Evolutionary conservation across 148 eudicot species (phyloP).

Genomic region (Hydrangea macrophylla): DNA sequence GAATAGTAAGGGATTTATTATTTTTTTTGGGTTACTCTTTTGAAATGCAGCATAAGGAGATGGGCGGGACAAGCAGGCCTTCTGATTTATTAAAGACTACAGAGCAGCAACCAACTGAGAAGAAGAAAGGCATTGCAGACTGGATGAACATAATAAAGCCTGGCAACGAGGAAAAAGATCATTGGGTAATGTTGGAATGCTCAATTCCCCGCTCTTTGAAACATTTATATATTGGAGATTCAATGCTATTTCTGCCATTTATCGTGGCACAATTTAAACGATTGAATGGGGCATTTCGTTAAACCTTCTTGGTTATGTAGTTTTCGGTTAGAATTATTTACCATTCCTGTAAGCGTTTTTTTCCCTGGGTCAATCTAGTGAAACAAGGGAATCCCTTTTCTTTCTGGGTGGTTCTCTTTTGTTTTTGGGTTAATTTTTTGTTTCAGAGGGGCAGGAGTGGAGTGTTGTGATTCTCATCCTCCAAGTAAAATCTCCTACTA

Average conservation of each 20-base stretch:
- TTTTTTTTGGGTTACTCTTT: background rate
- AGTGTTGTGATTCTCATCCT: too few species aligned
- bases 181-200: conserved; percentile 56
- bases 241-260: background rate
- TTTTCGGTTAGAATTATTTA: too few species aligned
- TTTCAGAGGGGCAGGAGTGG: too few species aligned
- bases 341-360: too few species aligned
- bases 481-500: too few species aligned
- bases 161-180: conserved; percentile 89
- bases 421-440: too few species aligned
- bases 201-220: background rate
- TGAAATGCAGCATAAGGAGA: conserved; percentile 72
- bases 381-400: too few species aligned
- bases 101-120: conserved; percentile 67
- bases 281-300: background rate
- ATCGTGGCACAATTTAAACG: background rate
- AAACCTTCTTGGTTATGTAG: too few species aligned
- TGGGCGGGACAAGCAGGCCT: conserved; percentile 68
- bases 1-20: too few species aligned
- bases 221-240: background rate
- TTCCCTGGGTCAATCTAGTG: too few species aligned
- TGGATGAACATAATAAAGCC: conserved; percentile 77
- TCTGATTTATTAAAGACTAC: conserved; percentile 44
- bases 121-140: conserved; percentile 75
- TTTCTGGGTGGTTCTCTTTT: too few species aligned